Base-by-base conservation (phyloP, 208 protist species). In the Lotmaria passim region DNA sequence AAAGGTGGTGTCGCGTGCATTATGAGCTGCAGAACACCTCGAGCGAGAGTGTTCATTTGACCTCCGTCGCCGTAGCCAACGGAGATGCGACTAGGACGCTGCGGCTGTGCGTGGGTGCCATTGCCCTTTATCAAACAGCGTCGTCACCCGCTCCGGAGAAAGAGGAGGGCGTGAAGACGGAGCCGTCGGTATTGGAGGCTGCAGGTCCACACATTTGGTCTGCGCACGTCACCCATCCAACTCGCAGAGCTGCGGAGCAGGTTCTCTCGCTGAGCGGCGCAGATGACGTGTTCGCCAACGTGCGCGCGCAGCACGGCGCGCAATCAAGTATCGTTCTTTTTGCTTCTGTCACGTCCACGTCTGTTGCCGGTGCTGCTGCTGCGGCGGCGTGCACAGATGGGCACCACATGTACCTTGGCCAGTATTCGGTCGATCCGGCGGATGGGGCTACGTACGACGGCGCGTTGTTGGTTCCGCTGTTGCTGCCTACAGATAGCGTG, bases 51-150 rank as follows among this genome's bases (percentile, higher is more conserved):
- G 7, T 71, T 26, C 71, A 77, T 60, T 38, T 77, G 34, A 66
- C 56, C 5, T 77, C 71, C 7, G 19, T 77, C 15, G 36, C 71
- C 0, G 31, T 77, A 3, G 71, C 63, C 17, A 77, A 77, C 41
- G 57, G 63, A 14, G 57, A 77, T n/a, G 19, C 55, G 17, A 24
- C 57, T 31, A 36, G 66, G 14, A 62, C 77, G 24, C 31, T 87
- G 23, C 24, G 10, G 12, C 80, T 82, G 59, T 73, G 66, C 36
- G 30, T 91, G 7, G 85, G 85, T 24, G 85, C 70, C 14, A 26
- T 91, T 15, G 75, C 63, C 12, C 19, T 68, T 21, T 59, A 30
- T 44, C 75, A 68, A 15, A n/a, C n/a, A 0, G 4, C 28, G 26
- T 0, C 17, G 30, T 11, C 31, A 14, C 0, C 11, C 14, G 14